phyloP scores from a whole-genome alignment of 2,329 filamentous ascomycete genomes.

The Fusarium scirpi region DNA sequence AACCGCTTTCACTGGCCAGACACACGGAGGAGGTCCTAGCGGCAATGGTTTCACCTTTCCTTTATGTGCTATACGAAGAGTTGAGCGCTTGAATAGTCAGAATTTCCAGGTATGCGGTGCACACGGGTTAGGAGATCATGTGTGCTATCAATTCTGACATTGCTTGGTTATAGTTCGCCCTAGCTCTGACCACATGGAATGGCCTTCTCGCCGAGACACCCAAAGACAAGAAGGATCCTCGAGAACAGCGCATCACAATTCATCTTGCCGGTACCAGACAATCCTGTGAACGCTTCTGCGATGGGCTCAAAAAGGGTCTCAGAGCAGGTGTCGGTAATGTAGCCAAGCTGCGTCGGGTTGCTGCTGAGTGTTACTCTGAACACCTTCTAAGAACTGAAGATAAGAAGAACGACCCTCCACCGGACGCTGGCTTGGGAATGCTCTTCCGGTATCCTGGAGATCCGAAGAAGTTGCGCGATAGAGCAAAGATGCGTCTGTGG shows the following conservation, averaged over 20 bases:
- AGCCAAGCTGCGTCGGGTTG: constrained; percentile 82
- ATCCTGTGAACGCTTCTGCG: constrained; percentile 94
- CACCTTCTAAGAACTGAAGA: constrained; percentile 76
- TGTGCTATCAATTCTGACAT: constrained; percentile 7
- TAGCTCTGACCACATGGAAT: constrained; percentile 97
- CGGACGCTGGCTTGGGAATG: constrained; percentile 95
- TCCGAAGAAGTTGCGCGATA: constrained; percentile 89
- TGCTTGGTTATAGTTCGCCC: constrained; percentile 73
- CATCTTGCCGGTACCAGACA: constrained; percentile 90
- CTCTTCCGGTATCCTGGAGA: constrained; percentile 95
- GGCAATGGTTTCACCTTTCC: constrained; percentile 97
- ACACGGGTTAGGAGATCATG: not conserved
- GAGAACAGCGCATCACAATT: constrained; percentile 88
- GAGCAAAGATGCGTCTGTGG: constrained; percentile 98
- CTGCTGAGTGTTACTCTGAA: constrained; percentile 90
- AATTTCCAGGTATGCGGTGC: constrained; percentile 73
- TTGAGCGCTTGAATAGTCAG: constrained; percentile 93
- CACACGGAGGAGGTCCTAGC: constrained; percentile 89
- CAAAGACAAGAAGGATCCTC: constrained; percentile 61
- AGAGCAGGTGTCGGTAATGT: constrained; percentile 90
- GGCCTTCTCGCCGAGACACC: constrained; percentile 68
- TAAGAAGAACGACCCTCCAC: constrained; percentile 67
- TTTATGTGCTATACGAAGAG: constrained; percentile 88
- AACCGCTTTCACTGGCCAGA: constrained; percentile 89
- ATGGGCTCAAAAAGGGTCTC: constrained; percentile 91